phyloP scores from a whole-genome alignment of 2,329 filamentous ascomycete species.

The Kalmusia sp. region DNA sequence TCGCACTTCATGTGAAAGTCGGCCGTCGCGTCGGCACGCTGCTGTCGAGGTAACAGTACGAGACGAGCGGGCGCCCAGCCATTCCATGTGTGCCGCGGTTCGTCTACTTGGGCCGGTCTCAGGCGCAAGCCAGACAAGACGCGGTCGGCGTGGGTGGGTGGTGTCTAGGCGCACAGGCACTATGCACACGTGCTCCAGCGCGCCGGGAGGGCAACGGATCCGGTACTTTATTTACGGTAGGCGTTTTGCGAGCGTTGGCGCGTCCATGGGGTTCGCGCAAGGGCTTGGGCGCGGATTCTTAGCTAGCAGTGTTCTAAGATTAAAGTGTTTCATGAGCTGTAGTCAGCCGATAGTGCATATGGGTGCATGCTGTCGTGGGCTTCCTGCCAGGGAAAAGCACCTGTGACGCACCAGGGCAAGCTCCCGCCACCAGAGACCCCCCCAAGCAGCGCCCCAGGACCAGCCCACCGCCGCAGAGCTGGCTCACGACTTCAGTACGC shows the following conservation, averaged over 20 bases:
- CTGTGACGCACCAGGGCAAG: constrained; percentile 33
- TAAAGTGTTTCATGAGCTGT: constrained; percentile 8
- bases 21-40: background rate
- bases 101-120: background rate
- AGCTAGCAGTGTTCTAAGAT: constrained; percentile 6
- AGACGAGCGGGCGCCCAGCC: background rate
- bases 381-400: constrained; percentile 7
- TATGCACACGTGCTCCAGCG: background rate
- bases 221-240: background rate
- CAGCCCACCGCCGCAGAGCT: constrained; percentile 8
- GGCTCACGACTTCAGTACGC: background rate
- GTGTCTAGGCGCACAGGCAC: constrained; percentile 4
- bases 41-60: background rate
- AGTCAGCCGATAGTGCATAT: constrained; percentile 9
- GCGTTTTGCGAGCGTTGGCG: background rate
- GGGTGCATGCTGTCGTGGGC: constrained; percentile 1
- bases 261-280: background rate
- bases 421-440: constrained; percentile 34
- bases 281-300: background rate
- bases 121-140: background rate
- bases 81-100: background rate
- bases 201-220: background rate
- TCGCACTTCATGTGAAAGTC: constrained; percentile 11
- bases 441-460: constrained; percentile 23
- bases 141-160: background rate